A percentile compares a stretch with the other conserved stretches of the same genome.
Evolutionary conservation across 805 yeast genomes (phyloP).

Genomic region (Kazachstania taianensis): DNA sequence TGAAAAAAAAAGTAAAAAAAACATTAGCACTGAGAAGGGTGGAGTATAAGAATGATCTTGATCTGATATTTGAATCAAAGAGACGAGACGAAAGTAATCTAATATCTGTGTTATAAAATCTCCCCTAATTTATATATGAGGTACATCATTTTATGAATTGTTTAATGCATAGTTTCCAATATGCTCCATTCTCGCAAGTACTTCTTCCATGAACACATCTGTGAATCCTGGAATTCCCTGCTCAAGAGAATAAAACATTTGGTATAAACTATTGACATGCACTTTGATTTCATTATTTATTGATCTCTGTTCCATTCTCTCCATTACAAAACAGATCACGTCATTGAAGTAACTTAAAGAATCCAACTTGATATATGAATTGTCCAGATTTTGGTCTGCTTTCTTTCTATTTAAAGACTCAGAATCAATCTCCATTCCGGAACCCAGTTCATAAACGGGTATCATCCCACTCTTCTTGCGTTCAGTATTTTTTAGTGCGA

Average conservation of each 20-base stretch:
- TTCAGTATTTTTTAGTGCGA: too few relatives aligned
- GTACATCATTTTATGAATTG: too few relatives aligned
- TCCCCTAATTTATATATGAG: too few relatives aligned
- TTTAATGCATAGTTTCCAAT: constrained; percentile 20
- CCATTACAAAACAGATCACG: constrained; percentile 36
- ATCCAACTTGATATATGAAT: constrained; percentile 7
- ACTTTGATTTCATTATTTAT: constrained; percentile 37
- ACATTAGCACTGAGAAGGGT: too few relatives aligned
- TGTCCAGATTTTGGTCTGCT: constrained; percentile 8
- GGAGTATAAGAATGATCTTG: too few relatives aligned
- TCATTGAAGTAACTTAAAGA: constrained; percentile 33
- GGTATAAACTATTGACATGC: constrained; percentile 36
- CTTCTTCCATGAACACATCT: constrained; percentile 58
- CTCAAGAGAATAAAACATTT: constrained; percentile 38
- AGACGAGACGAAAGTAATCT: too few relatives aligned
- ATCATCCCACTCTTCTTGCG: too few relatives aligned
- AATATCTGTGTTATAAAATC: too few relatives aligned
- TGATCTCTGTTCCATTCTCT: constrained; percentile 43
- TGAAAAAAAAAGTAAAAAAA: too few relatives aligned
- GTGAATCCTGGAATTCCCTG: constrained; percentile 49
- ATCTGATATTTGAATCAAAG: too few relatives aligned
- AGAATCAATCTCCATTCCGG: constrained; percentile 16
- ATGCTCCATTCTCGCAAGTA: constrained; percentile 32
- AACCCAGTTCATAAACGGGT: constrained; percentile 14
- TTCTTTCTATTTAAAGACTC: constrained; percentile 4